phyloP scores from a whole-genome alignment of 176 grass and related monocot species.

The Triticum dicoccoides region DNA sequence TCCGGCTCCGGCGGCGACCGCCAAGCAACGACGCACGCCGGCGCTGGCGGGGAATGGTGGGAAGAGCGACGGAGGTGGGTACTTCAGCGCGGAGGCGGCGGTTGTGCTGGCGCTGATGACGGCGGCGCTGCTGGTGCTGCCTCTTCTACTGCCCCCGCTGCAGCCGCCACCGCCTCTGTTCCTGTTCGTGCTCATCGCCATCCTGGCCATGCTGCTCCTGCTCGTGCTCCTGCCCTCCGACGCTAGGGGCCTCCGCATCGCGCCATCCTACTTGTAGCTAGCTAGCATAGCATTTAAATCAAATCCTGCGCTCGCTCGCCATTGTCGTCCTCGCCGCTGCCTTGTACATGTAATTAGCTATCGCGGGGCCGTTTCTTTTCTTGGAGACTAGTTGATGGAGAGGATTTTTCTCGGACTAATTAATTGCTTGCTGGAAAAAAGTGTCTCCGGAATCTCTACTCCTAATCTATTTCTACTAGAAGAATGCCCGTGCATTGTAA shows the following conservation, averaged over 20 bases:
- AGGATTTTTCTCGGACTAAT: neutral
- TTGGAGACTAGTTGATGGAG: neutral
- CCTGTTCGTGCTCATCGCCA: slow-evolving; percentile 41
- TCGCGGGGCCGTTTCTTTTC: neutral
- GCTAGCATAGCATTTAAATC: neutral
- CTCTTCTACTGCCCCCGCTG: slow-evolving; percentile 27
- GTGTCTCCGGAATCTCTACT: neutral
- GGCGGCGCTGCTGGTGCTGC: slow-evolving; percentile 41
- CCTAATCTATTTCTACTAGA: too few species aligned
- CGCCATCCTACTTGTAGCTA: slow-evolving; percentile 9
- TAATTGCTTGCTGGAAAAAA: neutral
- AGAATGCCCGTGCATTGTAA: too few species aligned
- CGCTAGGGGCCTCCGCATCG: neutral
- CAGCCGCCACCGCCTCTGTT: slow-evolving; percentile 36
- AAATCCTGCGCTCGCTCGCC: neutral
- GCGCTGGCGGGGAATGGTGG: neutral
- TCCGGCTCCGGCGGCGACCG: neutral
- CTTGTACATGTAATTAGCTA: neutral
- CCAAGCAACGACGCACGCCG: neutral
- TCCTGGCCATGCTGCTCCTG: slow-evolving; percentile 39
- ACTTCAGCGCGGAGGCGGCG: slow-evolving; percentile 33
- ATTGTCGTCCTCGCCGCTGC: too few species aligned
- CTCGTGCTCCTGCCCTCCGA: slow-evolving; percentile 38
- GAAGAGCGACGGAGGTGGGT: neutral
- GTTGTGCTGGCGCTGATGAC: slow-evolving; percentile 37